Evolutionary conservation across 2,329 filamentous ascomycete species (phyloP).

Genomic region (Clonostachys sp.): DNA sequence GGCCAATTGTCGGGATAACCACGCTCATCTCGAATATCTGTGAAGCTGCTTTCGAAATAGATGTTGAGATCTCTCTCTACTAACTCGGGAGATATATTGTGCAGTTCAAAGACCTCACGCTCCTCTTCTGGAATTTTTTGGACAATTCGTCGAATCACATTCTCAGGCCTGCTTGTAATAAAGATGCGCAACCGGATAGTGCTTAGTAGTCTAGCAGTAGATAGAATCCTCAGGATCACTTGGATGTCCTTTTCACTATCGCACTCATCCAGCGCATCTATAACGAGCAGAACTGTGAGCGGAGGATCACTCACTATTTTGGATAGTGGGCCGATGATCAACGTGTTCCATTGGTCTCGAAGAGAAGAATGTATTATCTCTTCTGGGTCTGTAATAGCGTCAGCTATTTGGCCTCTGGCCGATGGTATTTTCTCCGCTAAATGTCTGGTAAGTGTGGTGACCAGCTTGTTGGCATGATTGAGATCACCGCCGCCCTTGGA

Average conservation of each 20-base stretch:
- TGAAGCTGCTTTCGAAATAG: too few relatives aligned
- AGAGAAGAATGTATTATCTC: not conserved
- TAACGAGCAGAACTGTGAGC: not conserved
- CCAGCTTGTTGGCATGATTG: not conserved
- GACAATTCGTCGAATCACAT: constrained; percentile 26
- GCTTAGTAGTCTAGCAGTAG: not conserved
- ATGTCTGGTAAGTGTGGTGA: not conserved
- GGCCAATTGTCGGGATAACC: constrained; percentile 3
- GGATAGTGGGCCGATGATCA: not conserved
- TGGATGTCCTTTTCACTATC: not conserved
- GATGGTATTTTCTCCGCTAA: not conserved
- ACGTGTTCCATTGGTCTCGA: constrained; percentile 5
- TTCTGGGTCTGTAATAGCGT: not conserved
- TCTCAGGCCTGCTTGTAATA: constrained; percentile 30
- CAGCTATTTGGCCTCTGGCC: not conserved
- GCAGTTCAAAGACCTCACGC: constrained; percentile 4
- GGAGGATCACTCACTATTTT: not conserved
- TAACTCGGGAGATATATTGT: too few relatives aligned
- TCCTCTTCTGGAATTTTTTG: constrained; percentile 14
- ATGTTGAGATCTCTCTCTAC: too few relatives aligned
- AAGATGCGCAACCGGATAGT: constrained; percentile 17
- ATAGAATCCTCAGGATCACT: constrained; percentile 1
- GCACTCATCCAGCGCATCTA: constrained; percentile 2
- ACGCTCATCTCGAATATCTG: too few relatives aligned
- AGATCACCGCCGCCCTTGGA: constrained; percentile 6